phyloP scores from a whole-genome alignment of 371 early-diverging fungal species.

The Mortierella sp. region DNA sequence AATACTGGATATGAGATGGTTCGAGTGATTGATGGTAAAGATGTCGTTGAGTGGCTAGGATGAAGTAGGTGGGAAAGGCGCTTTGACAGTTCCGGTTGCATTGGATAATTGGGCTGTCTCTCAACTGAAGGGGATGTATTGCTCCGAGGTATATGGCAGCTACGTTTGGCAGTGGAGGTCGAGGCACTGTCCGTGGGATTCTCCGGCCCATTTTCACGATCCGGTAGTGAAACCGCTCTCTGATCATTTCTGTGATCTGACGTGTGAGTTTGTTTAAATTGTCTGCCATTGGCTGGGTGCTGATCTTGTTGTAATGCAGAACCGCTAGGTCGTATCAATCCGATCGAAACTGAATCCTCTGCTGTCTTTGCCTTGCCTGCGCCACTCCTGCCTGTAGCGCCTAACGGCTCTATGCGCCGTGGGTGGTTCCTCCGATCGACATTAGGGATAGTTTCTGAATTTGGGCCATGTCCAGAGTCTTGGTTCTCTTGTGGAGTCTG shows the following conservation, averaged over 20 bases:
- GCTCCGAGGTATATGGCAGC: too few relatives aligned
- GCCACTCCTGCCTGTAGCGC: background rate
- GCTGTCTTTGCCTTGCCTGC: background rate
- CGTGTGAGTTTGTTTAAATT: background rate
- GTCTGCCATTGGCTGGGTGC: background rate
- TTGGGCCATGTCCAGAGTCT: conserved; percentile 13
- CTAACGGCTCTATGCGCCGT: background rate
- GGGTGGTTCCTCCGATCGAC: background rate
- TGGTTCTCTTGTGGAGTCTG: conserved; percentile 12
- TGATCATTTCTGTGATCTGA: background rate
- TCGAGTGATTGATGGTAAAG: conserved; percentile 33
- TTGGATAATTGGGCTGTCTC: background rate
- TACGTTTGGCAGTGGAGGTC: background rate
- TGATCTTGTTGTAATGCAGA: conserved; percentile 1
- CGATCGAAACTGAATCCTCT: background rate
- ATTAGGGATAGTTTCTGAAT: conserved; percentile 27
- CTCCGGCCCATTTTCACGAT: too few relatives aligned
- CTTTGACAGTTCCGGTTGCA: conserved; percentile 6
- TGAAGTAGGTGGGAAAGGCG: conserved; percentile 31
- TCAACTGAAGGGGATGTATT: too few relatives aligned
- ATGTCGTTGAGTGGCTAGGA: conserved; percentile 32
- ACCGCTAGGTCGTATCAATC: background rate
- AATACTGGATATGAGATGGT: conserved; percentile 33
- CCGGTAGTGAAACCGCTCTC: background rate
- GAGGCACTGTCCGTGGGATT: background rate